Evolutionary conservation across 2,329 filamentous ascomycete genomes (phyloP).

Genomic region (Claviceps monticola): DNA sequence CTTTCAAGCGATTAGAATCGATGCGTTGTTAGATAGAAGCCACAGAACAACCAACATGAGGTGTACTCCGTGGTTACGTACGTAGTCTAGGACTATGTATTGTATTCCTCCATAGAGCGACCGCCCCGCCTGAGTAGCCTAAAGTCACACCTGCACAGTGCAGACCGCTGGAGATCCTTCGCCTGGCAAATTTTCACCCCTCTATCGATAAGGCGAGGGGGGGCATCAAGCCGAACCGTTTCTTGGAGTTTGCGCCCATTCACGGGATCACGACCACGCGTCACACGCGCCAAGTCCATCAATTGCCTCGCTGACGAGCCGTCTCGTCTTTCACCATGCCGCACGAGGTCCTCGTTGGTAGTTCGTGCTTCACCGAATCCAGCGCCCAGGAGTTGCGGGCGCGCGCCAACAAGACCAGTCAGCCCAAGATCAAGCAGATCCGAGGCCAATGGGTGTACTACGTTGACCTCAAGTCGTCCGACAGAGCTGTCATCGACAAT

Average conservation of each 20-base stretch:
- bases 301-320: constrained; percentile 3
- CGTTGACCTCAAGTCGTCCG: constrained; percentile 40
- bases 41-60: too few species aligned
- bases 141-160: too few species aligned
- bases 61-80: too few species aligned
- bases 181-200: constrained; percentile 9
- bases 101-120: too few species aligned
- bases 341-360: constrained; percentile 24
- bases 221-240: constrained; percentile 4
- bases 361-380: constrained; percentile 35
- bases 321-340: constrained; percentile 14
- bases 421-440: constrained; percentile 33
- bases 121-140: too few species aligned
- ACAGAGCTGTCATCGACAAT: constrained; percentile 30
- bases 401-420: constrained; percentile 28
- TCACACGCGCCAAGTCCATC: not conserved
- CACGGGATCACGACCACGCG: not conserved
- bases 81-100: too few species aligned
- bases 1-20: too few species aligned
- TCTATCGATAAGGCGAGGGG: constrained; percentile 9
- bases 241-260: not conserved
- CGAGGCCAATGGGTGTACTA: constrained; percentile 51
- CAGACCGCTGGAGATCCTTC: too few species aligned
- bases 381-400: constrained; percentile 30
- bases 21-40: too few species aligned